These are phyloP conservation scores for Musa itinerans DNA, from an alignment of 176 grass and related monocot genomes.

Conservation along the genomic window DNA sequence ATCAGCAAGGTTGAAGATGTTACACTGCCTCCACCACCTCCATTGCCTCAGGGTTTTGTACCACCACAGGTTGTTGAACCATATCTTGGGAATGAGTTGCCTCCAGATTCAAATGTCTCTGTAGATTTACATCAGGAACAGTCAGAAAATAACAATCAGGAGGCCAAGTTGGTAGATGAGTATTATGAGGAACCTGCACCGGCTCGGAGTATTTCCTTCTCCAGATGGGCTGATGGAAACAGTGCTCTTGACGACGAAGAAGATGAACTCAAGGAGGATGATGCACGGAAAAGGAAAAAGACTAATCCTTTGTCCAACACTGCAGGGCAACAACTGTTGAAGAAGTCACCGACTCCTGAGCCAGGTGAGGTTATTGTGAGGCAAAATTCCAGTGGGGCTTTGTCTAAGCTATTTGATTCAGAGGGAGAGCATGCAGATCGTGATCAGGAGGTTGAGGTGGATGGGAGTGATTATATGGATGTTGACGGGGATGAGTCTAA, in stretches of 20 bases:
- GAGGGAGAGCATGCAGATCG: slow-evolving; percentile 23
- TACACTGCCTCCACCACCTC: slow-evolving; percentile 42
- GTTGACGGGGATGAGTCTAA: slow-evolving; percentile 31
- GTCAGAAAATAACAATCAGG: slow-evolving; percentile 13
- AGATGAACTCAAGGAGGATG: slow-evolving; percentile 28
- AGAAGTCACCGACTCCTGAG: slow-evolving; percentile 33
- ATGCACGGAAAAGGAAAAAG: slow-evolving; percentile 35
- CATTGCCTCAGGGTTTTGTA: slow-evolving; percentile 7
- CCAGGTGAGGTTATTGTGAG: slow-evolving; percentile 26
- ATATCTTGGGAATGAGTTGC: slow-evolving; percentile 1
- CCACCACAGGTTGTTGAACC: neutral
- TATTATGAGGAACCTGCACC: slow-evolving; percentile 35
- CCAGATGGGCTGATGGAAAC: slow-evolving; percentile 60
- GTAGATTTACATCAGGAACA: slow-evolving; percentile 28
- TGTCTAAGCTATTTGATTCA: slow-evolving; percentile 39
- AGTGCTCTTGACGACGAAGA: slow-evolving; percentile 5
- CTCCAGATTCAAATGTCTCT: slow-evolving; percentile 25
- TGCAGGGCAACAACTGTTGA: slow-evolving; percentile 11
- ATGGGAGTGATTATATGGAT: slow-evolving; percentile 28
- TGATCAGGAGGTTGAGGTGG: slow-evolving; percentile 24
- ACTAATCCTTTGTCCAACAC: slow-evolving; percentile 22
- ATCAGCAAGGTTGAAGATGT: neutral
- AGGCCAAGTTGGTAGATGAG: slow-evolving; percentile 17
- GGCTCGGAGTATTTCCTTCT: slow-evolving; percentile 56
- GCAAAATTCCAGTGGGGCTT: slow-evolving; percentile 33